phyloP scores from a whole-genome alignment of 2,329 filamentous ascomycete genomes.

The Raffaelea ambrosiae region DNA sequence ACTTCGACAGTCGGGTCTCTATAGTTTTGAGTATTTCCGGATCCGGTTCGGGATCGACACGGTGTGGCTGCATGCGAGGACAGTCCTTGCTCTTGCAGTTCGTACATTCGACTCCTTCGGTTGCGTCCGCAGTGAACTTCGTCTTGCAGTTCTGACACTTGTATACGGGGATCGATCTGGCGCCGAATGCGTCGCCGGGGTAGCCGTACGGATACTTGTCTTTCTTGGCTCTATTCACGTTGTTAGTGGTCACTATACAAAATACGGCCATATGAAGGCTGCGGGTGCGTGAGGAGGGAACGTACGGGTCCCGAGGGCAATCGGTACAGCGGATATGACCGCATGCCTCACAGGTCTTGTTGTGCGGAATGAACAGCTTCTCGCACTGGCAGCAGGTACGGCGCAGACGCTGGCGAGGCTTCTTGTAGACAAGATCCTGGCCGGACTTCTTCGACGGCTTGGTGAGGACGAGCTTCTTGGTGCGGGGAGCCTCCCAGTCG shows the following conservation, averaged over 20 bases:
- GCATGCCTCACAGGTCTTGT: constrained; percentile 60
- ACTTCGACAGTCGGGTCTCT: constrained; percentile 42
- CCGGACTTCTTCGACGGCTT: constrained; percentile 58
- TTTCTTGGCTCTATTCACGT: constrained; percentile 47
- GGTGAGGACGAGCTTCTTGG: constrained; percentile 42
- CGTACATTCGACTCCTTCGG: constrained; percentile 45
- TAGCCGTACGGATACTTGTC: constrained; percentile 63
- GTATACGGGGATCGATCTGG: constrained; percentile 42
- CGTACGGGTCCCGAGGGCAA: constrained; percentile 73
- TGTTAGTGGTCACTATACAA: constrained; percentile 1
- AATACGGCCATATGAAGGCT: not conserved
- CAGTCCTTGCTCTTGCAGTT: constrained; percentile 57
- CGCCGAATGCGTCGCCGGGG: constrained; percentile 54
- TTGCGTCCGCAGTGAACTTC: constrained; percentile 42
- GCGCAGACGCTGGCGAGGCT: constrained; percentile 63
- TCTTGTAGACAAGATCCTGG: constrained; percentile 64
- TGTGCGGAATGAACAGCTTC: constrained; percentile 48
- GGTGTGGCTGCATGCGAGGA: constrained; percentile 48
- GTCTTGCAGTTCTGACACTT: constrained; percentile 56
- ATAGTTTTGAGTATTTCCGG: constrained; percentile 50
- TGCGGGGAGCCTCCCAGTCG: constrained; percentile 31
- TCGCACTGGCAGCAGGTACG: constrained; percentile 70
- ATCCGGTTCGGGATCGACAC: constrained; percentile 53
- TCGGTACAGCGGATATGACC: constrained; percentile 67
- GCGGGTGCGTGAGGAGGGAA: constrained; percentile 22